Percentiles rank a stretch among this genome's conserved stretches.
These are phyloP conservation scores for Fusarium lyarnte DNA, from an alignment of 2,329 filamentous ascomycete species.

Conservation along the genomic window DNA sequence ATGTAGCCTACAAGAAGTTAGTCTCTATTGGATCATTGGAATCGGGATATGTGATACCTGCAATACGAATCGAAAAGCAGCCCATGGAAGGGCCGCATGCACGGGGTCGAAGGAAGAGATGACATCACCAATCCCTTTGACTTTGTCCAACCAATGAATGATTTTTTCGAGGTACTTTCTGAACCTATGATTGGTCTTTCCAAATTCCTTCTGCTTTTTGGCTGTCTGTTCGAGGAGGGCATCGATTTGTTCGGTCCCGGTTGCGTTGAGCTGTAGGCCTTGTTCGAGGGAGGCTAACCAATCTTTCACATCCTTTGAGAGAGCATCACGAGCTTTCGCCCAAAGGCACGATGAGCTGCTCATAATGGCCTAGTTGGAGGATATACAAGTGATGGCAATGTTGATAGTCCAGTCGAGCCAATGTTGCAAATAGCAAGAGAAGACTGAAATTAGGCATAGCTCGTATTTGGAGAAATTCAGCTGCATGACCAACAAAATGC, in stretches of 20 bases:
- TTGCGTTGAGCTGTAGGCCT: neutral
- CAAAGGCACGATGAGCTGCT: fast-evolving
- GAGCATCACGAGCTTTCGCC: fast-evolving
- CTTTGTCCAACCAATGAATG: neutral
- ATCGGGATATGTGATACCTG: fast-evolving
- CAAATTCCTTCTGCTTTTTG: fast-evolving
- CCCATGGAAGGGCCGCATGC: fast-evolving
- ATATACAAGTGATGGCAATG: neutral
- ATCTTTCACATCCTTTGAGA: fast-evolving
- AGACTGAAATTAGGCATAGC: neutral
- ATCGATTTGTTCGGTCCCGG: neutral
- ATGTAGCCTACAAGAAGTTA: neutral
- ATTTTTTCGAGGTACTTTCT: fast-evolving
- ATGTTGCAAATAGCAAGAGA: neutral
- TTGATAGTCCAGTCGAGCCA: neutral
- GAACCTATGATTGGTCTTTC: fast-evolving
- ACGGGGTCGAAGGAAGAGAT: neutral
- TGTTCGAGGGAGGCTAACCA: neutral
- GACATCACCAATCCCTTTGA: neutral
- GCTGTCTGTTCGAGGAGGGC: neutral
- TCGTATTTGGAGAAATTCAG: neutral
- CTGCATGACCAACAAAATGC: fast-evolving
- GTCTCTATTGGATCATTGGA: fast-evolving
- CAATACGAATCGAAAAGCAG: neutral
- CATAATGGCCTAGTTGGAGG: fast-evolving